Percentiles rank a stretch among this genome's conserved stretches.
These are phyloP conservation scores for Capsicum rhomboideum DNA, from an alignment of 257 asterid species.

Conservation along the genomic window DNA sequence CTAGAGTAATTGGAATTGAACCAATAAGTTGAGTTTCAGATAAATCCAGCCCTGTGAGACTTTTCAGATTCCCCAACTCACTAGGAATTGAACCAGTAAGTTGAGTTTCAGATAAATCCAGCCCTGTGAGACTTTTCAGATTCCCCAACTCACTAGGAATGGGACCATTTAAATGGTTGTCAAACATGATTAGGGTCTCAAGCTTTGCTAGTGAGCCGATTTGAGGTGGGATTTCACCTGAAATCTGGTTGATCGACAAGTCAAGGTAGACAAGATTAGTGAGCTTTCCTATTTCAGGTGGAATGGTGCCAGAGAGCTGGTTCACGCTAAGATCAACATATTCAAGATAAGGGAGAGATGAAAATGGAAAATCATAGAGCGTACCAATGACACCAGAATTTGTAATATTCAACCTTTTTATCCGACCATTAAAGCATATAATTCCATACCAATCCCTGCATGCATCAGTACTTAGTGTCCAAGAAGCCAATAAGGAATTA, in stretches of 20 bases:
- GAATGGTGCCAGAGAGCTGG: constrained; percentile 4
- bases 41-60: too few relatives aligned
- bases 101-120: too few relatives aligned
- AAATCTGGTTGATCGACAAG: not conserved
- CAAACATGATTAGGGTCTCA: not conserved
- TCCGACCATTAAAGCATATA: not conserved
- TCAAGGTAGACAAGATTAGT: not conserved
- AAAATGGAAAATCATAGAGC: constrained; percentile 13
- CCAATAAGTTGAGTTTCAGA: not conserved
- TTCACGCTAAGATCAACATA: constrained; percentile 10
- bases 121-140: too few relatives aligned
- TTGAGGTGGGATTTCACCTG: constrained; percentile 7
- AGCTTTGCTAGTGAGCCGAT: not conserved
- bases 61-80: not conserved
- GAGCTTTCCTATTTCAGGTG: not conserved
- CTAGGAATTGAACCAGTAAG: too few relatives aligned
- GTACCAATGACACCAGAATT: not conserved
- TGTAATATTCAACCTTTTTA: constrained; percentile 4
- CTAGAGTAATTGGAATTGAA: not conserved
- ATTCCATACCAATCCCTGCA: constrained; percentile 17
- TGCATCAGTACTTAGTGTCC: not conserved
- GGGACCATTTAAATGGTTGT: not conserved
- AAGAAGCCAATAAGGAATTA: constrained; percentile 4
- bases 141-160: constrained; percentile 2
- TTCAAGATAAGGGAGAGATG: constrained; percentile 12